Conservation (phyloP, 2,329 filamentous ascomycete species). For the Mycosphaerella arachidis region DNA sequence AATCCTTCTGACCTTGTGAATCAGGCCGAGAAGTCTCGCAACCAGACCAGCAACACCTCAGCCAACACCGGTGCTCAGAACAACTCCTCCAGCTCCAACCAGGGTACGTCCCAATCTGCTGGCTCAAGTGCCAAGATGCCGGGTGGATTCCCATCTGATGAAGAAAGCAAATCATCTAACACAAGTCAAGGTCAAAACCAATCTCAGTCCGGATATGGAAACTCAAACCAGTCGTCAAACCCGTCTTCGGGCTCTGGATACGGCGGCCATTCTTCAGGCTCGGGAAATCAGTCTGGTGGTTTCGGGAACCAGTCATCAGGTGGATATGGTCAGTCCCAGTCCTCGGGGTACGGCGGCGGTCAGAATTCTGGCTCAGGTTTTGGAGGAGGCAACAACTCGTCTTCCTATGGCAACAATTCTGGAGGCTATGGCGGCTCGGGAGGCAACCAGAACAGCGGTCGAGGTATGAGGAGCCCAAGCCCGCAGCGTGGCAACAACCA, state of each 20-base stretch:
- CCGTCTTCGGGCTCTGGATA: neutral
- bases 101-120: neutral
- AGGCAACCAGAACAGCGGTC: neutral
- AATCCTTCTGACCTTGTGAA: constrained; percentile 7
- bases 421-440: neutral
- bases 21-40: constrained; percentile 7
- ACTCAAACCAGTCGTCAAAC: neutral
- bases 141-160: neutral
- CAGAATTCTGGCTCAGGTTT: neutral
- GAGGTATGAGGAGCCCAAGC: neutral
- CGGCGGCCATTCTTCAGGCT: neutral
- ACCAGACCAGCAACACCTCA: neutral
- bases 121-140: neutral
- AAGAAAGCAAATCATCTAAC: neutral
- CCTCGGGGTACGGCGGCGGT: neutral
- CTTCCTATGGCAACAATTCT: neutral
- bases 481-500: neutral
- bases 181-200: neutral
- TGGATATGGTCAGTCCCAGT: neutral
- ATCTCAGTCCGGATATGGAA: neutral
- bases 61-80: neutral
- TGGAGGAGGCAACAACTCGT: neutral
- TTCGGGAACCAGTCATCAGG: neutral
- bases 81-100: neutral
- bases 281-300: neutral